Evolutionary conservation across 257 asterid species (phyloP).

Genomic region (Dorcoceras hygrometricum): DNA sequence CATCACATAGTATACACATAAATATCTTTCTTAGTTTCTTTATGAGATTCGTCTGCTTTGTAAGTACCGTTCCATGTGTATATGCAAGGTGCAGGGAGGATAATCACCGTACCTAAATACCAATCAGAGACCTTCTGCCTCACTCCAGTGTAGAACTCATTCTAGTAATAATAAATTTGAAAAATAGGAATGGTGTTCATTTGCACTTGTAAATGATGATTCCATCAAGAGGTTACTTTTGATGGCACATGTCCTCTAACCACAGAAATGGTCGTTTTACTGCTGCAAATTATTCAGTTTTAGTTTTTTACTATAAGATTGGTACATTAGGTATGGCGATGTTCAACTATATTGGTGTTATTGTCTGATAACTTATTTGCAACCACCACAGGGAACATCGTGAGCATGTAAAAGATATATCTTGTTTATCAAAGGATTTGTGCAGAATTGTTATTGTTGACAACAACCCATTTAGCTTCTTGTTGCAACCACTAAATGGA

Average conservation of each 20-base stretch:
- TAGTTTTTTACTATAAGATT: no score
- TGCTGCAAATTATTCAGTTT: background rate
- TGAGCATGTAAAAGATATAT: slow-evolving; percentile 87
- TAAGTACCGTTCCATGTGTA: background rate
- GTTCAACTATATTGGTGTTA: background rate
- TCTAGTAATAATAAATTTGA: background rate
- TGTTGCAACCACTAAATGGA: slow-evolving; percentile 90
- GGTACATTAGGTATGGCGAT: background rate
- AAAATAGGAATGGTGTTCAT: background rate
- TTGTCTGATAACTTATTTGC: slow-evolving; percentile 14
- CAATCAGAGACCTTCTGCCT: background rate
- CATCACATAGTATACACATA: background rate
- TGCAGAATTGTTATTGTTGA: slow-evolving; percentile 80
- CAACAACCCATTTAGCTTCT: slow-evolving; percentile 93
- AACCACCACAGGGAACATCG: slow-evolving; percentile 64
- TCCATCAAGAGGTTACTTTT: background rate
- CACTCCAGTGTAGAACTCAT: background rate
- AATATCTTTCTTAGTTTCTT: background rate
- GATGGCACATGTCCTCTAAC: background rate
- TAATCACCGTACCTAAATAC: background rate
- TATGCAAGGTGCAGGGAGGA: background rate
- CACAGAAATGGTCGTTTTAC: background rate
- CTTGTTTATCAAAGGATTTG: slow-evolving; percentile 66
- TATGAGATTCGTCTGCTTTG: background rate
- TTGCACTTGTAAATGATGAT: no score